These are phyloP conservation scores for Lupinus albus DNA, from an alignment of 306 rosid genomes.

Conservation along the genomic window DNA sequence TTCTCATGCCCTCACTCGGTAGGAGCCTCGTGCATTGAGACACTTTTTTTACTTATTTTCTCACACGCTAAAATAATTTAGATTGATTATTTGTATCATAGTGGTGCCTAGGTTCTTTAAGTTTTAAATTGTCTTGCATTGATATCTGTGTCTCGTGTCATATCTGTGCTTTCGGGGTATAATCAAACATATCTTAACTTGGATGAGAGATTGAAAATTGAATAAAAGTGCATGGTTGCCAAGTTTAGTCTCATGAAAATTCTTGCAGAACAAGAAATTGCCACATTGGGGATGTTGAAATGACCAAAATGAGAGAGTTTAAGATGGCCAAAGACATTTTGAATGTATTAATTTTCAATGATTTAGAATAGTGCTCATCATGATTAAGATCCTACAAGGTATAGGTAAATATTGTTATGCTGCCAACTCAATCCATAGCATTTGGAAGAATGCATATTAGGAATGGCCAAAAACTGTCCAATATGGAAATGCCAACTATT, in stretches of 20 bases:
- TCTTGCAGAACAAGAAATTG: constrained; percentile 42
- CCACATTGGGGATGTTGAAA: constrained; percentile 33
- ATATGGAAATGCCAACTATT: too few species aligned
- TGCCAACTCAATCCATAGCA: constrained; percentile 32
- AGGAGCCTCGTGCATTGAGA: too few species aligned
- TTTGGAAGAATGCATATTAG: constrained; percentile 3
- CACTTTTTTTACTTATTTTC: too few species aligned
- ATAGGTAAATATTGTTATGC: constrained; percentile 23
- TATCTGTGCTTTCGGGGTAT: too few species aligned
- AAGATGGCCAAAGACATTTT: constrained; percentile 27
- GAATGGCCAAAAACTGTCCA: too few species aligned
- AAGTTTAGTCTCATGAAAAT: constrained; percentile 38
- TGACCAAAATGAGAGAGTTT: constrained; percentile 18
- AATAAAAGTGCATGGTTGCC: constrained; percentile 30
- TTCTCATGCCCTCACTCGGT: too few species aligned
- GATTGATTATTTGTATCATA: too few species aligned
- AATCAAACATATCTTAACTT: constrained; percentile 1
- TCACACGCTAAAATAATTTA: too few species aligned
- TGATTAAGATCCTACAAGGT: constrained; percentile 19
- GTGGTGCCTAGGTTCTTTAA: too few species aligned
- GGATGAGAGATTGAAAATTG: constrained; percentile 10
- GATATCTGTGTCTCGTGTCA: too few species aligned
- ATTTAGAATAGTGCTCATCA: constrained; percentile 21
- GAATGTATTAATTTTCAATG: constrained; percentile 34
- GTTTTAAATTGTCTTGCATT: too few species aligned